These are phyloP conservation scores for Poronia punctata DNA, from an alignment of 495 filamentous ascomycete species.

Conservation along the genomic window DNA sequence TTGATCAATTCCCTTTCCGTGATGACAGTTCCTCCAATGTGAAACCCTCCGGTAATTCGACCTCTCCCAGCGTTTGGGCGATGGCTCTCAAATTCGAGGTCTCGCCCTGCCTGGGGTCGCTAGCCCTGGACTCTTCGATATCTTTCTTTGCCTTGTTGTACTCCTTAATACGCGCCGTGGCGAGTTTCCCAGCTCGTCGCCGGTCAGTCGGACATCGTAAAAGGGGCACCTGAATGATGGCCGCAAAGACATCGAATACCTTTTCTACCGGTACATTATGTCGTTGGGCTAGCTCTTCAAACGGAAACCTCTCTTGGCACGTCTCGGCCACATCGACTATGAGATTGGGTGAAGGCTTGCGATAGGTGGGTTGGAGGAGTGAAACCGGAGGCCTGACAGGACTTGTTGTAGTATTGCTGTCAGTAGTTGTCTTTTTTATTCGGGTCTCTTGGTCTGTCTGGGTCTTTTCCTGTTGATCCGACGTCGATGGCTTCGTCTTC, in stretches of 20 bases:
- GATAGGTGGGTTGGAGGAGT: constrained; percentile 25
- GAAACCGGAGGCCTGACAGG: constrained; percentile 17
- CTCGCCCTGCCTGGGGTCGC: background rate
- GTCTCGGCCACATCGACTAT: constrained; percentile 46
- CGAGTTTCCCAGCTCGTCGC: constrained; percentile 26
- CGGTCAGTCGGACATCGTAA: constrained; percentile 38
- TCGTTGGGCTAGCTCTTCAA: constrained; percentile 34
- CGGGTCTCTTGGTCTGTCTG: constrained; percentile 9
- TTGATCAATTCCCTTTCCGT: background rate
- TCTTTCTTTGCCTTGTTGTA: constrained; percentile 26
- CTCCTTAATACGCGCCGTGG: constrained; percentile 25
- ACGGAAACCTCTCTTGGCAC: constrained; percentile 39
- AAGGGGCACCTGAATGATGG: constrained; percentile 38
- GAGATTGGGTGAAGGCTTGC: constrained; percentile 28
- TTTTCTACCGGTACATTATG: constrained; percentile 35
- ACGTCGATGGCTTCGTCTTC: background rate
- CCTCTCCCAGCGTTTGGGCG: constrained; percentile 18
- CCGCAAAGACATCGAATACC: constrained; percentile 38
- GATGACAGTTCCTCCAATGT: constrained; percentile 1
- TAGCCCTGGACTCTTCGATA: constrained; percentile 10
- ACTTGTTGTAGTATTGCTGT: background rate
- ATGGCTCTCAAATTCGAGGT: constrained; percentile 13
- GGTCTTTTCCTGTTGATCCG: constrained; percentile 13
- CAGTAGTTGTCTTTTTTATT: background rate
- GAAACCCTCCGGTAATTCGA: constrained; percentile 20